These are phyloP conservation scores for Hamamelis virginiana DNA, from an alignment of 164 flowering plant genomes.

Conservation along the genomic window DNA sequence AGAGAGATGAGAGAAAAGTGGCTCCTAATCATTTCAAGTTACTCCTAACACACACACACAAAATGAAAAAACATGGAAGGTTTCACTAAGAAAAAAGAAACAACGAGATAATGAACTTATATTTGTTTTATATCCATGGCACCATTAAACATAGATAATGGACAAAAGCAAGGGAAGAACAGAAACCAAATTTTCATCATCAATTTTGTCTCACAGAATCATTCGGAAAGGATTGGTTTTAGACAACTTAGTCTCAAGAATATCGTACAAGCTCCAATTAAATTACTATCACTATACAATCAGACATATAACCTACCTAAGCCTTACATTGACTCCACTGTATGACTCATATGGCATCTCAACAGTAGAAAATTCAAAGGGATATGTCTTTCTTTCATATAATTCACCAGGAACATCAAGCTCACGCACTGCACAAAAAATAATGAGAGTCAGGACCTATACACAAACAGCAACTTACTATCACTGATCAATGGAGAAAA, in stretches of 20 bases:
- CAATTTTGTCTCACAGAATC: background rate
- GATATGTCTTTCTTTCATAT: constrained; percentile 61
- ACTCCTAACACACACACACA: too few species aligned
- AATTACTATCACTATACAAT: background rate
- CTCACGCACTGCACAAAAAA: constrained; percentile 52
- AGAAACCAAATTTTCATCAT: background rate
- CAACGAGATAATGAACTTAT: too few species aligned
- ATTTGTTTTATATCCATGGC: background rate
- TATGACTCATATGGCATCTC: constrained; percentile 77
- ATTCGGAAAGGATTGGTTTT: background rate
- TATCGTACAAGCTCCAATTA: background rate
- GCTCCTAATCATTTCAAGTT: too few species aligned
- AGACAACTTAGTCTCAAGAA: background rate
- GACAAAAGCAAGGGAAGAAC: background rate
- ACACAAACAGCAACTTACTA: background rate
- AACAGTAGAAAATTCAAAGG: constrained; percentile 71
- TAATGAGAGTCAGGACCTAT: constrained; percentile 1
- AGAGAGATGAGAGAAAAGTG: too few species aligned
- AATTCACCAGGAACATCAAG: constrained; percentile 78
- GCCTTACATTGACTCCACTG: constrained; percentile 71
- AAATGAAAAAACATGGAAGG: too few species aligned
- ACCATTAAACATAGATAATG: background rate
- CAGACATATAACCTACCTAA: constrained; percentile 39
- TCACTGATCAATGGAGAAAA: background rate
- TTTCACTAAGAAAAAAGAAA: too few species aligned